Evolutionary conservation across 306 rosid species (phyloP), one percentile per base, ranked within the genome.

Genomic region (Gastrolobium villosum): DNA sequence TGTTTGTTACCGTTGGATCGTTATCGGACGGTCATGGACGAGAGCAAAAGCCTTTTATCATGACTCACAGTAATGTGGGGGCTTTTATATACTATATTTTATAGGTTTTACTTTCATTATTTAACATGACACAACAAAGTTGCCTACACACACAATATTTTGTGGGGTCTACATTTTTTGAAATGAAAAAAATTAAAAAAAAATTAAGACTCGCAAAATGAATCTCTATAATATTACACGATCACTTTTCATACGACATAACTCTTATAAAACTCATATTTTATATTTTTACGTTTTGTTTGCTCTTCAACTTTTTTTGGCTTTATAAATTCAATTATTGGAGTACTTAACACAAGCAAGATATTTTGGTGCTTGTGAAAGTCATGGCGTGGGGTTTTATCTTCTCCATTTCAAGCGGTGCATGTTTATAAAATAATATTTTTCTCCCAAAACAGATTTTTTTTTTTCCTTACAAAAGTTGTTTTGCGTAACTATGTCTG

Each of bases 61-160:
- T 32, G 32, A 15, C 7, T 49, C 76, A 14, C 37, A 56, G 28
- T 44, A 65, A 15, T 26, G 50, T 55, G 41, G 77, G 53, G 49
- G 31, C 32, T 4, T 59, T 32, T 5, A 52, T 31, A 10, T 63
- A 65, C 30, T 0, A 34, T 8, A 5, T 5, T 4, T 0, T 35
- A 36, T n/a, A 36, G n/a, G n/a, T n/a, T n/a, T n/a, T n/a, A n/a
- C n/a, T n/a, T n/a, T n/a, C n/a, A n/a, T n/a, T n/a, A n/a, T n/a
- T n/a, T n/a, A n/a, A n/a, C n/a, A n/a, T n/a, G n/a, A n/a, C n/a
- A n/a, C n/a, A n/a, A n/a, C n/a, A n/a, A n/a, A n/a, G n/a, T n/a
- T n/a, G n/a, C n/a, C n/a, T n/a, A n/a, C n/a, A n/a, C n/a, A n/a
- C n/a, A n/a, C n/a, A n/a, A n/a, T n/a, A n/a, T n/a, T n/a, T n/a